These are phyloP conservation scores for Naegleria gruberi DNA, from an alignment of 208 protist species.

Conservation along the genomic window DNA sequence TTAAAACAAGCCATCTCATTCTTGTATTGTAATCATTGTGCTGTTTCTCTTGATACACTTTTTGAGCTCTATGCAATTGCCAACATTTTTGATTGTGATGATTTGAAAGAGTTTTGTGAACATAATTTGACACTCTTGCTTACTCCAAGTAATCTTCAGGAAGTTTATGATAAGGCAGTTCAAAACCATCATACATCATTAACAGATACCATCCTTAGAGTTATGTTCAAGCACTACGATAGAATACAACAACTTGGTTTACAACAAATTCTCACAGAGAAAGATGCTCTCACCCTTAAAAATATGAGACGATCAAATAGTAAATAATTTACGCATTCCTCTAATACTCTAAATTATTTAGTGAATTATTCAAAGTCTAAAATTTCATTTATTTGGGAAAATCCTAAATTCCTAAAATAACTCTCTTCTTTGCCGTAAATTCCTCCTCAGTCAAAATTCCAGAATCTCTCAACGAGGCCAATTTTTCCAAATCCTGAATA, in stretches of 20 bases:
- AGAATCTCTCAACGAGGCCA: neutral
- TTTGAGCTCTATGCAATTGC: neutral
- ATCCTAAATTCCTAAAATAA: neutral
- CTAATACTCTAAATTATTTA: neutral
- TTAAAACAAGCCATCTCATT: neutral
- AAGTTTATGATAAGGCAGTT: neutral
- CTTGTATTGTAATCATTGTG: neutral
- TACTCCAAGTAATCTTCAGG: neutral
- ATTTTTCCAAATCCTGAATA: neutral
- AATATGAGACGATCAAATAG: neutral
- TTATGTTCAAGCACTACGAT: neutral
- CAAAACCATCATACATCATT: neutral
- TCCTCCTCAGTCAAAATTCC: slow-evolving; percentile 14
- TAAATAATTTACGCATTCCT: neutral
- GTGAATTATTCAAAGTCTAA: neutral
- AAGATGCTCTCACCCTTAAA: neutral
- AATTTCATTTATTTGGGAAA: too few species aligned
- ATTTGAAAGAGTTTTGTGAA: neutral
- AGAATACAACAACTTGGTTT: neutral
- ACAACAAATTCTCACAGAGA: neutral
- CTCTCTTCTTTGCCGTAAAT: neutral
- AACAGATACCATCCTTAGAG: neutral
- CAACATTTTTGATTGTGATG: neutral
- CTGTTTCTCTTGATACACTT: neutral
- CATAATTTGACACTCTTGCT: neutral